These are phyloP conservation scores for Metarhizium album DNA, from an alignment of 2,329 filamentous ascomycete genomes.

Conservation along the genomic window DNA sequence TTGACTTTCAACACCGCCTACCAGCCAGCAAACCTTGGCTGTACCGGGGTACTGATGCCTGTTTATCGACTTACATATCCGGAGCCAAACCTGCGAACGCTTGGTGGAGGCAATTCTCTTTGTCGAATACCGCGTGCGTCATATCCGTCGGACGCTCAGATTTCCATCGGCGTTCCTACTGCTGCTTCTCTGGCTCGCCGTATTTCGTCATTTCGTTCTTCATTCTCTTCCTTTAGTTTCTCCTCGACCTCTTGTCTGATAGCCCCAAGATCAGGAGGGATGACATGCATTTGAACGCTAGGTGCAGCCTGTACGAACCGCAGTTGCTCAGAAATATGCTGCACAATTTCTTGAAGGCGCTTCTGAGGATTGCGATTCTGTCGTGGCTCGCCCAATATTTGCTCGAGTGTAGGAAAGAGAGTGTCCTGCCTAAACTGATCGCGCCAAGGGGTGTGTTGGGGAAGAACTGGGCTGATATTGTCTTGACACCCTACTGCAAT, in stretches of 20 bases:
- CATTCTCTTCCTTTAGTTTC: constrained; percentile 51
- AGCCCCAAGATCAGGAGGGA: constrained; percentile 65
- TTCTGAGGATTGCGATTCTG: constrained; percentile 73
- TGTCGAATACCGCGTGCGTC: not conserved
- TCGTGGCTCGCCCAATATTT: constrained; percentile 53
- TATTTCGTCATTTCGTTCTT: constrained; percentile 44
- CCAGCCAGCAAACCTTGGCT: no score
- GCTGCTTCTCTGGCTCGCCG: constrained; percentile 46
- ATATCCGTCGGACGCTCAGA: constrained; percentile 14
- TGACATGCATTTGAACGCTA: constrained; percentile 72
- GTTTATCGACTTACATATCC: not conserved
- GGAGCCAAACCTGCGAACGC: not conserved
- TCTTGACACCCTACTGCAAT: constrained; percentile 70
- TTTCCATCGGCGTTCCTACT: constrained; percentile 46
- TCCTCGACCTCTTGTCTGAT: constrained; percentile 61
- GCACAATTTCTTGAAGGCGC: constrained; percentile 63
- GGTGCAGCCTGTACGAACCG: constrained; percentile 76
- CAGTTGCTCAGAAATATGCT: constrained; percentile 74
- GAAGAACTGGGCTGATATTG: constrained; percentile 61
- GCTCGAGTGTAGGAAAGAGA: constrained; percentile 77
- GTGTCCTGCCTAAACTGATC: constrained; percentile 82
- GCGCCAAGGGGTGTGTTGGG: constrained; percentile 71
- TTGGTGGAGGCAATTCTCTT: not conserved
- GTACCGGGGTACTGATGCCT: not conserved
- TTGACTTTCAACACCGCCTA: no score